A percentile compares a stretch with the other conserved stretches of the same genome.
Conservation (phyloP, 805 yeast genomes). For the Wickerhamiella sergipiensis region DNA sequence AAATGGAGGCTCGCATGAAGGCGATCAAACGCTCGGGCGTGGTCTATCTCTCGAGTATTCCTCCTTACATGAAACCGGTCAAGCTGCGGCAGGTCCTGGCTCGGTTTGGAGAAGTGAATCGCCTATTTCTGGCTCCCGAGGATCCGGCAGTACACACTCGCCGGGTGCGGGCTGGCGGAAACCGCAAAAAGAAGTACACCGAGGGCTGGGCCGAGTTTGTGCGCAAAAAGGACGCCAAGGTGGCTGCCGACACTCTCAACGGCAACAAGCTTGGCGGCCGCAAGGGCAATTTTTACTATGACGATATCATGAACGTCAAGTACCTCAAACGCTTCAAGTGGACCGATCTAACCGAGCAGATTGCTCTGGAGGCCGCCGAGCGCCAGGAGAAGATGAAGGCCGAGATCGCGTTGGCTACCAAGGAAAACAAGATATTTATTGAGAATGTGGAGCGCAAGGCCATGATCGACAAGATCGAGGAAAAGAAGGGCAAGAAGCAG, state of each 20-base stretch:
- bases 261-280: constrained; percentile 87
- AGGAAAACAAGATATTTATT: constrained; percentile 71
- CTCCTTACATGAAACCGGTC: constrained; percentile 95
- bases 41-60: constrained; percentile 78
- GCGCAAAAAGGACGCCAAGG: constrained; percentile 73
- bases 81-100: constrained; percentile 70
- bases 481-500: constrained; percentile 25
- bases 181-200: constrained; percentile 70
- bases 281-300: constrained; percentile 81
- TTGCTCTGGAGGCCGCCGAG: constrained; percentile 76
- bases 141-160: constrained; percentile 46
- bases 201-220: constrained; percentile 97
- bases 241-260: constrained; percentile 74
- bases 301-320: constrained; percentile 83
- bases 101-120: constrained; percentile 76
- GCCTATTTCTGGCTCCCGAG: constrained; percentile 81
- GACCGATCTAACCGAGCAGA: constrained; percentile 87
- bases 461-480: constrained; percentile 55
- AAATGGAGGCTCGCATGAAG: constrained; percentile 26
- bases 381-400: constrained; percentile 78
- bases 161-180: constrained; percentile 79
- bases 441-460: constrained; percentile 76
- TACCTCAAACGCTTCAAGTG: constrained; percentile 88
- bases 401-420: constrained; percentile 79
- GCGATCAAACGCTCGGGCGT: constrained; percentile 72